phyloP scores from a whole-genome alignment of 257 asterid genomes.

The Scutellaria minor region DNA sequence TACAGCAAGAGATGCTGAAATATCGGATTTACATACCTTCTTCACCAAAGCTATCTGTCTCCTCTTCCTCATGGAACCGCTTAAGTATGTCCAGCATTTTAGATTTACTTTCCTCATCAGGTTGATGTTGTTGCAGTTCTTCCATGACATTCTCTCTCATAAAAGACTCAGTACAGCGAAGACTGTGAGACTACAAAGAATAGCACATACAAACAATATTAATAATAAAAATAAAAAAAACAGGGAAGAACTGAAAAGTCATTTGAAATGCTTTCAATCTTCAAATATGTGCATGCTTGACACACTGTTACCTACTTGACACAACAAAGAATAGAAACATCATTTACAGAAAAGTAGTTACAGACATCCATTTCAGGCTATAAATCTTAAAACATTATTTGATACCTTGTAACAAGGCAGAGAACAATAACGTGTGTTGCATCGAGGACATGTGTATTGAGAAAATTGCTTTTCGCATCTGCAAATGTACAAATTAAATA shows the following conservation, averaged over 20 bases:
- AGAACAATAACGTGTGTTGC: slow-evolving; percentile 87
- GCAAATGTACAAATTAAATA: slow-evolving; percentile 29
- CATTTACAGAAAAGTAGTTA: slow-evolving; percentile 3
- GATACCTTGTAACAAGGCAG: slow-evolving; percentile 90
- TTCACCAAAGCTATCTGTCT: slow-evolving; percentile 52
- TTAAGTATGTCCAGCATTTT: slow-evolving; percentile 89
- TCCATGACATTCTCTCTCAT: slow-evolving; percentile 87
- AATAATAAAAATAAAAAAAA: background rate
- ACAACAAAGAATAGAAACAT: background rate
- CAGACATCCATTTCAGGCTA: background rate
- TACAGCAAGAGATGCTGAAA: slow-evolving; percentile 20
- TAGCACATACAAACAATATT: background rate
- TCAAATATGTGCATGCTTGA: background rate
- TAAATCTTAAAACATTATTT: slow-evolving; percentile 15
- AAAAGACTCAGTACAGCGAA: slow-evolving; percentile 83
- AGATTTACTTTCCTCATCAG: slow-evolving; percentile 59
- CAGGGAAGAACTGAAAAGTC: slow-evolving; percentile 1
- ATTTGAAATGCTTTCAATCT: slow-evolving; percentile 9
- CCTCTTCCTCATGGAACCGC: slow-evolving; percentile 77
- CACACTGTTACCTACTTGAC: background rate
- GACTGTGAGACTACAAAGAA: slow-evolving; percentile 60
- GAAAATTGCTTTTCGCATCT: slow-evolving; percentile 95
- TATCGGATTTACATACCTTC: slow-evolving; percentile 51
- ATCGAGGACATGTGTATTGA: slow-evolving; percentile 89
- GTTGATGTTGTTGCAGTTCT: slow-evolving; percentile 67